Conservation (phyloP, 2,329 filamentous ascomycete species). For the Metarhizium album region DNA sequence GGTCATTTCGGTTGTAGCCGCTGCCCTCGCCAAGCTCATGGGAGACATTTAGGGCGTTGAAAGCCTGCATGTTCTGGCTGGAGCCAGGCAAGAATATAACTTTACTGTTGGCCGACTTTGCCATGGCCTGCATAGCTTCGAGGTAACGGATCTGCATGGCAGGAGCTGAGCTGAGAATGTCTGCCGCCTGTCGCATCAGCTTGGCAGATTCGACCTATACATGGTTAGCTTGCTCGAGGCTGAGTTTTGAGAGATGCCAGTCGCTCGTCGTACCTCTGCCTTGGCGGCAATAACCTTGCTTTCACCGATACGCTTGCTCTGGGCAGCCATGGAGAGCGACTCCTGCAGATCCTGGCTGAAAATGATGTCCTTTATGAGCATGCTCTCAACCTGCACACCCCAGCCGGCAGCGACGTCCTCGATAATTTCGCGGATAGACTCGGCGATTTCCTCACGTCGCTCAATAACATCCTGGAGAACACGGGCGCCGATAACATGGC, state of each 20-base stretch:
- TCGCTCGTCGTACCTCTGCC: slow-evolving; percentile 51
- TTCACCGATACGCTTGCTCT: slow-evolving; percentile 97
- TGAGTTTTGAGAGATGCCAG: background rate
- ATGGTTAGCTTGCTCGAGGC: background rate
- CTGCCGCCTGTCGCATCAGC: slow-evolving; percentile 84
- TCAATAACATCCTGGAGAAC: slow-evolving; percentile 98
- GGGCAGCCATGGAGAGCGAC: slow-evolving; percentile 92
- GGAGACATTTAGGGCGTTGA: slow-evolving; percentile 31
- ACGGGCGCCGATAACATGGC: slow-evolving; percentile 90
- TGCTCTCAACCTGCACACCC: slow-evolving; percentile 94
- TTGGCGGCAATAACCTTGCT: slow-evolving; percentile 96
- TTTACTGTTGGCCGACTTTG: slow-evolving; percentile 82
- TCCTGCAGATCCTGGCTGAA: slow-evolving; percentile 95
- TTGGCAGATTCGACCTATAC: slow-evolving; percentile 77
- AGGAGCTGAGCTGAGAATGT: slow-evolving; percentile 82
- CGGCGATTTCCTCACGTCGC: slow-evolving; percentile 91
- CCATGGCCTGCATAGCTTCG: slow-evolving; percentile 98
- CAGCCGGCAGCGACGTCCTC: slow-evolving; percentile 89
- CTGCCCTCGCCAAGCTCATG: slow-evolving; percentile 30
- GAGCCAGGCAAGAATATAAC: slow-evolving; percentile 69
- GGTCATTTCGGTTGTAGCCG: slow-evolving; percentile 37
- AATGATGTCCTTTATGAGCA: slow-evolving; percentile 99
- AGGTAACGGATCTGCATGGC: slow-evolving; percentile 98
- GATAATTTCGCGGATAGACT: slow-evolving; percentile 93
- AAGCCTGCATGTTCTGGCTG: slow-evolving; percentile 42